These are phyloP conservation scores for Populus davidiana DNA, from an alignment of 345 rosid genomes.

Conservation along the genomic window DNA sequence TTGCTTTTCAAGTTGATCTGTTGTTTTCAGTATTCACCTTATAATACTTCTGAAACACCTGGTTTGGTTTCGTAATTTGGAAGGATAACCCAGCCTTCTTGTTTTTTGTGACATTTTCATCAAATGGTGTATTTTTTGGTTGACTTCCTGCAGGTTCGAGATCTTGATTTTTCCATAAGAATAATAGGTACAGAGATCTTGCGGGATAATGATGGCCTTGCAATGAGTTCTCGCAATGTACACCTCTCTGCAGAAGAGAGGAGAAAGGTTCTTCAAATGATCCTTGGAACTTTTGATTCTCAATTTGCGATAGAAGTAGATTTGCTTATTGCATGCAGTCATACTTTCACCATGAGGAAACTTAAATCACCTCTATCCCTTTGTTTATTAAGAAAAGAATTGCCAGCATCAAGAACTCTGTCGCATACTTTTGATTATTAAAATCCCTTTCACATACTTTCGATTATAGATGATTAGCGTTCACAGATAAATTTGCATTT, in stretches of 20 bases:
- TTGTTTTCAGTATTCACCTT: no score
- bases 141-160: slow-evolving; percentile 53
- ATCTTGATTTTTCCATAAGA: slow-evolving; percentile 72
- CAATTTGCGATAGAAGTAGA: not conserved
- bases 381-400: not conserved
- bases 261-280: slow-evolving; percentile 41
- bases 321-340: not conserved
- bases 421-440: not conserved
- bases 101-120: not conserved
- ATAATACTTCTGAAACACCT: no score
- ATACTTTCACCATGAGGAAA: not conserved
- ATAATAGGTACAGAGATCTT: slow-evolving; percentile 66
- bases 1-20: no score
- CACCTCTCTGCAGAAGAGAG: slow-evolving; percentile 64
- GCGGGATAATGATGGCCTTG: slow-evolving; percentile 79
- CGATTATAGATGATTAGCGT: no score
- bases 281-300: not conserved
- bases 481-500: not conserved
- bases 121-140: not conserved
- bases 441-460: not conserved
- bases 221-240: slow-evolving; percentile 86
- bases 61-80: not conserved
- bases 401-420: not conserved
- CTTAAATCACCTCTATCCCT: not conserved
- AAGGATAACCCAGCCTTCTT: not conserved